phyloP scores from a whole-genome alignment of 2,329 filamentous ascomycete genomes.

The Neopestalotiopsis rosae region DNA sequence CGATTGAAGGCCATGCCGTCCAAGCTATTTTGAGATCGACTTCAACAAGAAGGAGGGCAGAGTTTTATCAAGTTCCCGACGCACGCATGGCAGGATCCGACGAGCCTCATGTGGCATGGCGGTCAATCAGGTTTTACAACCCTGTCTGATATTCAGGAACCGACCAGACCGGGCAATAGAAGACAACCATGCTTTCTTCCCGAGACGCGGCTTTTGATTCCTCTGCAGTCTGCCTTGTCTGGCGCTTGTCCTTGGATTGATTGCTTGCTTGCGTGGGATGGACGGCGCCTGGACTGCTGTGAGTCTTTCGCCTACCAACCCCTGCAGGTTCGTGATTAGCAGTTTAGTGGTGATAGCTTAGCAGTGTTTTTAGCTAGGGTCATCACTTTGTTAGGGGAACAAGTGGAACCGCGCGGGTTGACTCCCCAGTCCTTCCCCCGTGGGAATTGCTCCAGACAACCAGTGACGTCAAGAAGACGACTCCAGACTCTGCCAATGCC shows the following conservation, averaged over 20 bases:
- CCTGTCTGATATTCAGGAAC: neutral
- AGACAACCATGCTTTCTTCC: neutral
- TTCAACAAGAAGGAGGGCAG: too few relatives aligned
- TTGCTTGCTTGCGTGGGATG: too few relatives aligned
- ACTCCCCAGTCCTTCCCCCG: neutral
- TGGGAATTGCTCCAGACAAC: neutral
- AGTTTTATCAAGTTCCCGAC: too few relatives aligned
- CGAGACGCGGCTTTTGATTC: conserved; percentile 1
- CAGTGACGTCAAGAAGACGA: conserved; percentile 15
- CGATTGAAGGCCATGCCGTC: neutral
- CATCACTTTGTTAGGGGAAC: neutral
- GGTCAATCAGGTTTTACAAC: neutral
- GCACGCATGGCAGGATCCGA: neutral
- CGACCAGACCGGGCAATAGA: neutral
- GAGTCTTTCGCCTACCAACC: neutral
- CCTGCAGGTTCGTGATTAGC: neutral
- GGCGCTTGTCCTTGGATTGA: neutral
- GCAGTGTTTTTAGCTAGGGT: neutral
- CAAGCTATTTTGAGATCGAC: neutral
- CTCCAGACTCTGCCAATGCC: conserved; percentile 13
- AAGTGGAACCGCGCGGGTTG: neutral
- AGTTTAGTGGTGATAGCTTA: neutral
- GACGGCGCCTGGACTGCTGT: neutral
- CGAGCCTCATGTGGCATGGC: neutral
- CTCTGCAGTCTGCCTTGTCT: too few relatives aligned